Evolutionary conservation across 1,284 basidiomycete species (phyloP).

Genomic region (Melanopsichium pennsylvanicum): DNA sequence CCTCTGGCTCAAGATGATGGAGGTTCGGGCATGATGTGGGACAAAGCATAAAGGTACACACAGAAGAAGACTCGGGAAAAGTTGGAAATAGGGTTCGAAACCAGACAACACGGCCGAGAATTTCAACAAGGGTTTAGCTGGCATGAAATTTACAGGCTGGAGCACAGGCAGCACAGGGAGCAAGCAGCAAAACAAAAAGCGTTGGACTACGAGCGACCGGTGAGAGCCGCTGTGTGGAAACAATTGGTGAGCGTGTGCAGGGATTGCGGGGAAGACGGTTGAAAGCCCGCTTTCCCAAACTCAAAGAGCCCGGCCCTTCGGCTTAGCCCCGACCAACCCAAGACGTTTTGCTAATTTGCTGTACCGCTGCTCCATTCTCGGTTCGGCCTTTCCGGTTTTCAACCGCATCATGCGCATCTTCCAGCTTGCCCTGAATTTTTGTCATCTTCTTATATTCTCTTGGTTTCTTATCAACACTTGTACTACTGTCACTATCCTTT

Average conservation of each 20-base stretch:
- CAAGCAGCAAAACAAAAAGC: neutral
- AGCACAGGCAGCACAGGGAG: neutral
- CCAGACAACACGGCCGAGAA: constrained; percentile 24
- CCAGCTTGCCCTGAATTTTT: neutral
- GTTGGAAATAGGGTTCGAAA: too few species aligned
- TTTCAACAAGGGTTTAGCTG: neutral
- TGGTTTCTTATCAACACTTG: neutral
- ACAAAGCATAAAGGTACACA: neutral
- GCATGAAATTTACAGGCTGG: neutral
- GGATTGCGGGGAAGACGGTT: constrained; percentile 35
- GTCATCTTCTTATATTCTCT: neutral
- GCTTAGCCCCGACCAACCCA: constrained; percentile 12
- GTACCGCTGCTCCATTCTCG: constrained; percentile 6
- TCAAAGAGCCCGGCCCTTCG: neutral
- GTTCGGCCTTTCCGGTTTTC: constrained; percentile 18
- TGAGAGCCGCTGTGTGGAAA: neutral
- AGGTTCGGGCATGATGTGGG: neutral
- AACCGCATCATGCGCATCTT: neutral
- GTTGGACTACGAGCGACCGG: neutral
- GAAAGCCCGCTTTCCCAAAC: neutral
- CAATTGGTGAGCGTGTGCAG: neutral
- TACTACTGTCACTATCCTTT: neutral
- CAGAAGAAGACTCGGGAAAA: constrained; percentile 5
- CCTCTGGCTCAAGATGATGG: neutral
- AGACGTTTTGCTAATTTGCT: too few species aligned